Conservation (phyloP, 148 eudicot species). For the Heliosperma pusillum region DNA sequence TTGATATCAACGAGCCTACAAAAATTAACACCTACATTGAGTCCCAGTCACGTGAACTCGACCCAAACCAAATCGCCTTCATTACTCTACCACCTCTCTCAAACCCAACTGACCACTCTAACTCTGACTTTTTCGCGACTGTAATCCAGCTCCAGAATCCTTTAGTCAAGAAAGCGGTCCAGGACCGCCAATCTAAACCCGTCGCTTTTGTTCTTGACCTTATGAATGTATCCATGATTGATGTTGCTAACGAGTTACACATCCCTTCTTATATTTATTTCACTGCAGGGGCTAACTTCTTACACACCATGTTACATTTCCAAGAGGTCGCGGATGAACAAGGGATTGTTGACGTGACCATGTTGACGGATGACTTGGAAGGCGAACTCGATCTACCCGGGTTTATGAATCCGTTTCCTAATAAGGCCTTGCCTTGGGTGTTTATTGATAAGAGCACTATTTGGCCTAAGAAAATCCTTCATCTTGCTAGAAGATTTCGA, state of each 20-base stretch:
- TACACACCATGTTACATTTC: constrained; percentile 11
- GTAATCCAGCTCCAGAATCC: constrained; percentile 25
- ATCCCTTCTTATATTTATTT: constrained; percentile 33
- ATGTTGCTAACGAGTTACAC: constrained; percentile 24
- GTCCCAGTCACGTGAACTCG: constrained; percentile 17
- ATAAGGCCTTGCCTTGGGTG: constrained; percentile 10
- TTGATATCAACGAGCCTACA: not conserved
- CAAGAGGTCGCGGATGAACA: constrained; percentile 15
- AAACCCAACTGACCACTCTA: constrained; percentile 1
- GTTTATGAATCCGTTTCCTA: constrained; percentile 19
- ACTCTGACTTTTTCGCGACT: not conserved
- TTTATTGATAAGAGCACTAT: constrained; percentile 14
- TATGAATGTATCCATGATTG: constrained; percentile 23
- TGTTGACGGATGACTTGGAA: not conserved
- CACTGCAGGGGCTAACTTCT: constrained; percentile 24
- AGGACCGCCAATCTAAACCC: constrained; percentile 10
- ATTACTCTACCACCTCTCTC: constrained; percentile 24
- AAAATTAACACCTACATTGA: constrained; percentile 22
- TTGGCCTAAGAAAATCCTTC: not conserved
- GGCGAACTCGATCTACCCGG: constrained; percentile 17
- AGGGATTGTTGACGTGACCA: not conserved
- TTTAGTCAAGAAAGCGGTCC: constrained; percentile 19
- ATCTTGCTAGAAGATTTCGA: constrained; percentile 11
- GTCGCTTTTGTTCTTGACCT: constrained; percentile 32
- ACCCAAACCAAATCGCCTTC: constrained; percentile 9